phyloP scores from a whole-genome alignment of 2,329 filamentous ascomycete species.

The Claviceps quebecensis region DNA sequence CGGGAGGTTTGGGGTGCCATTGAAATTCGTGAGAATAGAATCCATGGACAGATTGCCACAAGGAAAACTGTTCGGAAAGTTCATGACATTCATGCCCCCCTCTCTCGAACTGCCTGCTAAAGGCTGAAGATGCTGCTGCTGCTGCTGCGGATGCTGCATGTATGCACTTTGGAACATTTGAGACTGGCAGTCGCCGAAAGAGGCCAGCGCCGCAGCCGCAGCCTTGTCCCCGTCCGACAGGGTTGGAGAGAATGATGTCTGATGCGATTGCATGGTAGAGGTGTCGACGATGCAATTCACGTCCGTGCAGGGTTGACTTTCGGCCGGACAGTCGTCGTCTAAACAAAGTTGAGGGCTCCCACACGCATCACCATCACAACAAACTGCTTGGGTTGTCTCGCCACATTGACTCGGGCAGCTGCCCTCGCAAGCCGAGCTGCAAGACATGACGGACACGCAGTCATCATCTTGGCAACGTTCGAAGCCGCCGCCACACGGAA shows the following conservation, averaged over 20 bases:
- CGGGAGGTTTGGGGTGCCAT: slow-evolving; percentile 2
- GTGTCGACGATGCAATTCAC: slow-evolving; percentile 18
- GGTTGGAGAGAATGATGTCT: neutral
- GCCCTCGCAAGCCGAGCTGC: slow-evolving; percentile 21
- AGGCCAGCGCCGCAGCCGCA: slow-evolving; percentile 18
- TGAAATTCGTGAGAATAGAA: slow-evolving; percentile 6
- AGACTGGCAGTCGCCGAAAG: slow-evolving; percentile 14
- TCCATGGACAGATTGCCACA: slow-evolving; percentile 12
- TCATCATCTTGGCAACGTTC: slow-evolving; percentile 13
- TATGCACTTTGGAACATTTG: slow-evolving; percentile 5
- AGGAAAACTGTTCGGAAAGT: slow-evolving; percentile 8
- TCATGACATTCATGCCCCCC: slow-evolving; percentile 4
- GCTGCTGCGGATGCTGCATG: slow-evolving; percentile 6
- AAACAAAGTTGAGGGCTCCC: slow-evolving; percentile 12
- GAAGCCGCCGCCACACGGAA: neutral
- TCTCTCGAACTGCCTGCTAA: slow-evolving; percentile 1
- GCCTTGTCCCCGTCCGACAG: slow-evolving; percentile 13
- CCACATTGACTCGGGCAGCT: slow-evolving; percentile 23
- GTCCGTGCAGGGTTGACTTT: slow-evolving; percentile 22
- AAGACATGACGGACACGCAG: slow-evolving; percentile 17
- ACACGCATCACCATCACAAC: slow-evolving; percentile 24
- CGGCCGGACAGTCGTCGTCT: slow-evolving; percentile 21
- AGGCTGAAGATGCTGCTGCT: slow-evolving; percentile 1
- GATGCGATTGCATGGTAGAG: neutral
- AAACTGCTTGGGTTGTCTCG: slow-evolving; percentile 17